Conservation (phyloP, 176 grass and related monocot genomes). For the Musa itinerans region DNA sequence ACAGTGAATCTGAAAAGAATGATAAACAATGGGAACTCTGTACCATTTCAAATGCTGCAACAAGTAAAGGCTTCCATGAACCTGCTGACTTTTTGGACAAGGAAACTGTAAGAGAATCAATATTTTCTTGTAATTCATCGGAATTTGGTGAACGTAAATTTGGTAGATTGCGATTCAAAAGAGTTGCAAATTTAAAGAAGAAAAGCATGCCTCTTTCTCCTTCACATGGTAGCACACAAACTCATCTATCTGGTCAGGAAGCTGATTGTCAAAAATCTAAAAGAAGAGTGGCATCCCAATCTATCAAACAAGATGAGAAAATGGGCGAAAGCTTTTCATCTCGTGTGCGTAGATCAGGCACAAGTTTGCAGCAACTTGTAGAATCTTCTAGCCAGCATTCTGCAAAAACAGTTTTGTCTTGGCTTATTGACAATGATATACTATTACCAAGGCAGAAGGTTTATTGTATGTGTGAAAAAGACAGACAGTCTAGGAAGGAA, state of each 20-base stretch:
- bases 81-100: background rate
- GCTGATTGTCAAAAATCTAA: slow-evolving; percentile 28
- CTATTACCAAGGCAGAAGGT: slow-evolving; percentile 44
- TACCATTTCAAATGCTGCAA: background rate
- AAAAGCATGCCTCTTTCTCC: background rate
- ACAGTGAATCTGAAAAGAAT: background rate
- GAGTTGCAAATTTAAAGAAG: background rate
- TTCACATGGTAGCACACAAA: background rate
- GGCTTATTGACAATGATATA: slow-evolving; percentile 55
- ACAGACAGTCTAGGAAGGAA: slow-evolving; percentile 33
- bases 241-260: background rate
- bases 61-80: background rate
- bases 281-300: slow-evolving; percentile 36
- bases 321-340: background rate
- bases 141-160: background rate
- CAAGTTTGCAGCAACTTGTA: background rate
- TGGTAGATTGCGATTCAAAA: background rate
- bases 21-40: background rate
- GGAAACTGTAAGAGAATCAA: slow-evolving; percentile 14
- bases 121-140: background rate
- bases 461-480: slow-evolving; percentile 32
- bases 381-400: slow-evolving; percentile 5
- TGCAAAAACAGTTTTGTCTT: slow-evolving; percentile 46
- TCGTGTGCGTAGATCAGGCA: background rate
- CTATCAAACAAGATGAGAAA: background rate